These are phyloP conservation scores for Geranium brycei DNA, from an alignment of 345 rosid genomes.

Conservation along the genomic window DNA sequence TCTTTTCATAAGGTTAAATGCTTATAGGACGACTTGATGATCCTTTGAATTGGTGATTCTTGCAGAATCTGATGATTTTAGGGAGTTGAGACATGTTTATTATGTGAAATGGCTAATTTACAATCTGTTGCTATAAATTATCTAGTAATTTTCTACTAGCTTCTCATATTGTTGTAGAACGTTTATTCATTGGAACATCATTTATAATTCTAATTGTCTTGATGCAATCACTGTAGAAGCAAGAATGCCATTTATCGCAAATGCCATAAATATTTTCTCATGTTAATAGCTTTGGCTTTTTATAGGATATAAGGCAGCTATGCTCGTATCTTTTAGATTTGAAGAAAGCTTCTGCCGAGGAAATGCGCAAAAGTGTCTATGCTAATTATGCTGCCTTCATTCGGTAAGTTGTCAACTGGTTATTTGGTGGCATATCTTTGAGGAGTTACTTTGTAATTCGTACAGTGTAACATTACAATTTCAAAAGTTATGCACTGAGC, in stretches of 20 bases:
- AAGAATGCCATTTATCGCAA: background rate
- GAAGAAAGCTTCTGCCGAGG: slow-evolving; percentile 97
- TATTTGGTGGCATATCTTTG: background rate
- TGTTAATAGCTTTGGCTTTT: background rate
- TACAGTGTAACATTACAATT: background rate
- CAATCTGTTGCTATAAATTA: no score
- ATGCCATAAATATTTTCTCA: background rate
- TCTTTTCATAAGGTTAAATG: no score
- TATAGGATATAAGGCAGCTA: slow-evolving; percentile 78
- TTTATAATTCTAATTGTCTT: background rate
- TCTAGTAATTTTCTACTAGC: no score
- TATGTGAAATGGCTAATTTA: background rate
- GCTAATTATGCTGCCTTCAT: slow-evolving; percentile 96
- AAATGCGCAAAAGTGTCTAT: slow-evolving; percentile 93
- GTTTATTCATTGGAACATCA: no score
- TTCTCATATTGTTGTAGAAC: no score
- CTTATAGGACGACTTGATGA: background rate
- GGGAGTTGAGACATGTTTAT: background rate
- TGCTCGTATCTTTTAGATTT: slow-evolving; percentile 76
- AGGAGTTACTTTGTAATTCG: background rate
- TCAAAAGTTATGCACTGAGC: background rate
- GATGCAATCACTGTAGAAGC: background rate
- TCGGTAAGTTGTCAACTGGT: slow-evolving; percentile 32
- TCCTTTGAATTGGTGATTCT: background rate
- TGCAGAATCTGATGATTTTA: background rate